A percentile compares a stretch with the other conserved stretches of the same genome.
Evolutionary conservation across 345 rosid species (phyloP).

Genomic region (Physaria fendleri): DNA sequence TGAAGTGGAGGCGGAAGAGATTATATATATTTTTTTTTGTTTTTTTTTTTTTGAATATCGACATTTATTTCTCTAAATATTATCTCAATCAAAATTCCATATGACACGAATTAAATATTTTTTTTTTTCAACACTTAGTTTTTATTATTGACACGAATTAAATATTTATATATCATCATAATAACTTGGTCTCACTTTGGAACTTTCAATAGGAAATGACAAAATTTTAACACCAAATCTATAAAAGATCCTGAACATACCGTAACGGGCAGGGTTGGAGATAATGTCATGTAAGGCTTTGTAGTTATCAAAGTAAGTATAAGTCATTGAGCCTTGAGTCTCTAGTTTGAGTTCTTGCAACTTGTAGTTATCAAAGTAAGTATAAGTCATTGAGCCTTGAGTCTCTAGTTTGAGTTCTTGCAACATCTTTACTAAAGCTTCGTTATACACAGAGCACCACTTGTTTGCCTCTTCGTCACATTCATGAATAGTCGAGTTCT

Average conservation of each 20-base stretch:
- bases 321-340: constrained; percentile 33
- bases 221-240: background rate
- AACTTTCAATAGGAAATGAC: too few species aligned
- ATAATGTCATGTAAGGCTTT: constrained; percentile 31
- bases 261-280: constrained; percentile 42
- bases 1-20: too few species aligned
- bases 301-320: constrained; percentile 53
- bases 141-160: too few species aligned
- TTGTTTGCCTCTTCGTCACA: constrained; percentile 43
- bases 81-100: too few species aligned
- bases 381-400: constrained; percentile 35
- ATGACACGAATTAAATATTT: too few species aligned
- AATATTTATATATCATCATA: too few species aligned
- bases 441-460: constrained; percentile 43
- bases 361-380: constrained; percentile 50
- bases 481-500: constrained; percentile 26
- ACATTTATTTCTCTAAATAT: too few species aligned
- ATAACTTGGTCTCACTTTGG: too few species aligned
- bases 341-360: too few species aligned
- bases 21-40: too few species aligned
- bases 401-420: constrained; percentile 35
- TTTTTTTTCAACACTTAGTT: too few species aligned
- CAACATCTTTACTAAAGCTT: constrained; percentile 36
- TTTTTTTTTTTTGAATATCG: too few species aligned
- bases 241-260: constrained; percentile 24